phyloP scores from a whole-genome alignment of 805 yeast species.

The Saturnispora serradocipensis region DNA sequence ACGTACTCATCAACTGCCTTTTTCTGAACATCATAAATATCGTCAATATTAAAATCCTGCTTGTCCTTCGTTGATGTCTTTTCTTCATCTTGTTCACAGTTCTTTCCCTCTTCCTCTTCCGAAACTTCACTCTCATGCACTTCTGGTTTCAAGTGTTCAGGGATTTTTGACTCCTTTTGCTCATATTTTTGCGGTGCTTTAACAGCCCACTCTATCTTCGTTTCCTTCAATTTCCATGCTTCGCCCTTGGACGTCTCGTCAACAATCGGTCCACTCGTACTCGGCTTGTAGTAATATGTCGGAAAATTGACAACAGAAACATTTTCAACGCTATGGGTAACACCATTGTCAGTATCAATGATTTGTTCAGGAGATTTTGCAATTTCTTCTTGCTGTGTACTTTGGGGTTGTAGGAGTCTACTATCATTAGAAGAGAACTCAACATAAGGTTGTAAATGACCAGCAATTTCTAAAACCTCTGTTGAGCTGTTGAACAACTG shows the following conservation, averaged over 20 bases:
- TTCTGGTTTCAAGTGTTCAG: neutral
- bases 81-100: neutral
- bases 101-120: neutral
- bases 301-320: constrained; percentile 15
- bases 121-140: neutral
- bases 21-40: neutral
- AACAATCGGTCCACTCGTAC: constrained; percentile 6
- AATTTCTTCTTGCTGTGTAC: neutral
- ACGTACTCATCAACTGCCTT: constrained; percentile 18
- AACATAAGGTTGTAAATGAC: constrained; percentile 15
- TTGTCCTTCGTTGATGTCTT: neutral
- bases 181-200: neutral
- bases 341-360: neutral
- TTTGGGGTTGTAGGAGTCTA: neutral
- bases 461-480: constrained; percentile 16
- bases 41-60: neutral
- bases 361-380: neutral
- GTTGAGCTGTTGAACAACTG: constrained; percentile 11
- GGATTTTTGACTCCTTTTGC: neutral
- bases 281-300: constrained; percentile 18
- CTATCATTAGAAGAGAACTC: neutral
- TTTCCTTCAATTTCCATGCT: constrained; percentile 25
- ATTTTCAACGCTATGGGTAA: neutral
- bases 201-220: constrained; percentile 14
- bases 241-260: constrained; percentile 24